Base-by-base conservation (phyloP, 495 filamentous ascomycete species). In the Durotheca rogersii region DNA sequence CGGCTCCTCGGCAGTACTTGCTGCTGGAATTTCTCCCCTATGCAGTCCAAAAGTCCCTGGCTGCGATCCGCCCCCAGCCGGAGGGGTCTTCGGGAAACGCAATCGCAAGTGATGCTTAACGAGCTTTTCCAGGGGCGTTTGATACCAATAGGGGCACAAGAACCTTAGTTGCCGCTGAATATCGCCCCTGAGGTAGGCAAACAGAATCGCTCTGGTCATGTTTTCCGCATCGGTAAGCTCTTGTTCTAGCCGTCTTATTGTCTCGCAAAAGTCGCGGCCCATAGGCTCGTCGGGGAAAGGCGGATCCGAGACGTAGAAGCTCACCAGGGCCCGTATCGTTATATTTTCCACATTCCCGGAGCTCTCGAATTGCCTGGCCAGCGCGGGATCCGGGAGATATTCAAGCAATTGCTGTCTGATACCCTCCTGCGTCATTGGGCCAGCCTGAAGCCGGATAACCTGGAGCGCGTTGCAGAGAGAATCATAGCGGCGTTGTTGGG, bases 301-400 rank as follows among this genome's bases (percentile, higher is more conserved):
- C 18, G 41, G 6, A 6, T 38, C 35, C 14, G 56, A 29, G 3
- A 17, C 3, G 33, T 51, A 60, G 27, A 56, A 48, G 11, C 19
- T 47, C 6, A 30, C 42, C 20, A 60, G 23, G 7, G 57, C 7
- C 16, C 43, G n/a, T 40, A 60, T 43, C 11, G 25, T 16, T 9
- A 60, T 9, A 14, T 56, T 56, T 30, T 60, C 52, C 18, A 21
- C 6, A 27, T 47, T 40, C 3, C 56, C 56, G 1, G 56, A 60
- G 1, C 52, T 19, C 20, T 56, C 33, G 3, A 60, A 27, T 14
- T 19, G 43, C 21, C 27, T 48, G 9, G 38, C 41, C 0, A 60
- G 34, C 4, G 21, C 17, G 25, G 19, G 38, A 33, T 60, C 42
- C 12, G 51, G 57, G 5, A 60, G 29, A 7, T 23, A 14, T 25